These are phyloP conservation scores for Juncus effusus DNA, from an alignment of 176 grass and related monocot species.

Conservation along the genomic window DNA sequence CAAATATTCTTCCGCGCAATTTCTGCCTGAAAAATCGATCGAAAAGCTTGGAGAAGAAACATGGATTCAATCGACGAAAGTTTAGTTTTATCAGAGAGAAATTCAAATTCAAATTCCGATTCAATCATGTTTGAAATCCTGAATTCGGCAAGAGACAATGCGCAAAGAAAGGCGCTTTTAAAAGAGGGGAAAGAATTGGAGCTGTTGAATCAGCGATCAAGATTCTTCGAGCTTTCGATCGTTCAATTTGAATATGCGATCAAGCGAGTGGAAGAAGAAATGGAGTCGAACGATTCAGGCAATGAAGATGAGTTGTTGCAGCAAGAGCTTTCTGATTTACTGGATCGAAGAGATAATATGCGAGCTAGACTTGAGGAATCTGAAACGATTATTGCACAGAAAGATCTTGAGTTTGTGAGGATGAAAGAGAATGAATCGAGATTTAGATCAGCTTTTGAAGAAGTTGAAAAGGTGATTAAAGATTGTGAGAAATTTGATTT, in stretches of 20 bases:
- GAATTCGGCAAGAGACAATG: constrained; percentile 59
- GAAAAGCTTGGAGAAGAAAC: neutral
- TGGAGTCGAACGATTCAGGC: constrained; percentile 12
- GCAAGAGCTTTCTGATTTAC: constrained; percentile 35
- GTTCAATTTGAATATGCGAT: constrained; percentile 64
- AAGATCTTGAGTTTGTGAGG: constrained; percentile 44
- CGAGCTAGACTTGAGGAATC: constrained; percentile 42
- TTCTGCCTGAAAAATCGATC: too few relatives aligned
- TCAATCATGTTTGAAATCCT: constrained; percentile 71
- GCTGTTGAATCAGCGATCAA: constrained; percentile 49
- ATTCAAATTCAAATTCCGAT: constrained; percentile 45
- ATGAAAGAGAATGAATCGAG: constrained; percentile 30
- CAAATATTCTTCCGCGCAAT: too few relatives aligned
- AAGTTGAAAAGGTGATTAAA: constrained; percentile 16
- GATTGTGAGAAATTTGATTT: neutral
- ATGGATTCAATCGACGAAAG: constrained; percentile 54
- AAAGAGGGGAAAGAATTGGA: constrained; percentile 51
- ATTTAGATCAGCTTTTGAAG: constrained; percentile 30
- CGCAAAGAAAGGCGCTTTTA: constrained; percentile 48
- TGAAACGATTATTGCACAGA: constrained; percentile 43
- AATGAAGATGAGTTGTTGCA: constrained; percentile 27
- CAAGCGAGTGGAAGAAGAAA: constrained; percentile 47
- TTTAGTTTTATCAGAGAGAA: constrained; percentile 37
- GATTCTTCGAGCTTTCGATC: constrained; percentile 55
- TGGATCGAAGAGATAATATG: constrained; percentile 45